phyloP scores from a whole-genome alignment of 2,329 filamentous ascomycete genomes.

The Fusarium nisikadoi region DNA sequence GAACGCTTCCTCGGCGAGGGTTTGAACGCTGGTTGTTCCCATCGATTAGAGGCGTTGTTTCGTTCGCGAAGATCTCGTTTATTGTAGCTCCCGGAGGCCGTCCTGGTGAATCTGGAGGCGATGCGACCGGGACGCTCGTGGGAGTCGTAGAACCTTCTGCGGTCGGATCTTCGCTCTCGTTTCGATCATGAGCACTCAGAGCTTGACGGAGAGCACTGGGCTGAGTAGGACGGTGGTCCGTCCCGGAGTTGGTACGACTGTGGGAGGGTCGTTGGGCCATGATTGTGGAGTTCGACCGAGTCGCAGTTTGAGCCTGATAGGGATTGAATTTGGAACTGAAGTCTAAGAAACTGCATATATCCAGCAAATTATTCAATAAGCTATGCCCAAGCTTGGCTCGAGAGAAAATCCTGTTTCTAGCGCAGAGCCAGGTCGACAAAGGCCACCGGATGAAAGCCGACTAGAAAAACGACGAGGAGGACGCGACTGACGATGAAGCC shows the following conservation, averaged over 20 bases:
- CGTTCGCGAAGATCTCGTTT: slow-evolving; percentile 48
- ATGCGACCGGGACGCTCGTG: slow-evolving; percentile 30
- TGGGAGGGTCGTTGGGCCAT: slow-evolving; percentile 46
- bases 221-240: slow-evolving; percentile 54
- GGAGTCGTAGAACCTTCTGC: slow-evolving; percentile 4
- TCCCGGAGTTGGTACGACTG: slow-evolving; percentile 45
- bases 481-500: slow-evolving; percentile 19
- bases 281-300: slow-evolving; percentile 14
- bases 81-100: slow-evolving; percentile 37
- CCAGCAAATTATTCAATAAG: background rate
- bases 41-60: slow-evolving; percentile 63
- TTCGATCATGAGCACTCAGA: slow-evolving; percentile 49
- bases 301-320: background rate
- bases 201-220: slow-evolving; percentile 60
- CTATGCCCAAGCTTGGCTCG: slow-evolving; percentile 1
- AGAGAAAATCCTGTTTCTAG: background rate
- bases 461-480: slow-evolving; percentile 14
- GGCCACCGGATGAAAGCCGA: slow-evolving; percentile 9
- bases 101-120: slow-evolving; percentile 39
- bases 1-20: slow-evolving; percentile 37
- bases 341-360: background rate
- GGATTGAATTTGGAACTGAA: background rate
- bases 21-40: slow-evolving; percentile 36
- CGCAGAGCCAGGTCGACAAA: background rate
- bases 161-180: slow-evolving; percentile 12